These are phyloP conservation scores for Aspergillus cavernicola DNA, from an alignment of 495 filamentous ascomycete species.

Conservation along the genomic window DNA sequence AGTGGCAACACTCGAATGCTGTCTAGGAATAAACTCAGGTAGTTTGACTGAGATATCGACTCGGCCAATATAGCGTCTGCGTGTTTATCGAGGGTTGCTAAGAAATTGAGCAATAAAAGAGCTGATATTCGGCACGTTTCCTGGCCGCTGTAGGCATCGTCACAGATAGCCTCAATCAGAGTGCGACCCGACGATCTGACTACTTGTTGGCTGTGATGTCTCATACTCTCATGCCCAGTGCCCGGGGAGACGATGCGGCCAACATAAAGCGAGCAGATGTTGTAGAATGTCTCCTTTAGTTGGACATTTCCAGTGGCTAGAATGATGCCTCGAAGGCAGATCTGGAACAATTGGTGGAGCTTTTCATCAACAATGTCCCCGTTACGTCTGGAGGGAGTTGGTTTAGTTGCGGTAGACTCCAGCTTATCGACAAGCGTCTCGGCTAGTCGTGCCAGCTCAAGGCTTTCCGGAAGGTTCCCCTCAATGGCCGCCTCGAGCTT, in stretches of 20 bases:
- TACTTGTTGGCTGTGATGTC: constrained; percentile 65
- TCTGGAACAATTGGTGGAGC: constrained; percentile 84
- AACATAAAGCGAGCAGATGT: constrained; percentile 81
- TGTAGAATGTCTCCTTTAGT: constrained; percentile 80
- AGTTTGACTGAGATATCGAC: constrained; percentile 76
- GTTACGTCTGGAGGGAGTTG: constrained; percentile 44
- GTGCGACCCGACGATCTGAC: constrained; percentile 73
- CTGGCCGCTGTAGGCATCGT: constrained; percentile 87
- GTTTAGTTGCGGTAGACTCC: constrained; percentile 49
- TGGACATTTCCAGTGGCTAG: constrained; percentile 63
- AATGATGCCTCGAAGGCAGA: constrained; percentile 70
- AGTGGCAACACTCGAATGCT: constrained; percentile 65
- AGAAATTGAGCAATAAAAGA: constrained; percentile 68
- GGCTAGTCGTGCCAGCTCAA: constrained; percentile 72
- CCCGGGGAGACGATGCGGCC: constrained; percentile 58
- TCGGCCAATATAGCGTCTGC: constrained; percentile 73
- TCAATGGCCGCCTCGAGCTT: constrained; percentile 72
- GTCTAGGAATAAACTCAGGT: constrained; percentile 84
- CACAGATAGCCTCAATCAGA: constrained; percentile 80
- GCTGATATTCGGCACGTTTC: constrained; percentile 77
- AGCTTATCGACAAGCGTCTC: constrained; percentile 72
- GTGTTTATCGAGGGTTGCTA: constrained; percentile 61
- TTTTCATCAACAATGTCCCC: constrained; percentile 81
- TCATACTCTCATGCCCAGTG: constrained; percentile 33
- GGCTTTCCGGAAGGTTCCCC: constrained; percentile 59